A percentile compares a stretch with the other conserved stretches of the same genome.
Conservation (phyloP, 306 rosid genomes). For the Glycine tomentella region DNA sequence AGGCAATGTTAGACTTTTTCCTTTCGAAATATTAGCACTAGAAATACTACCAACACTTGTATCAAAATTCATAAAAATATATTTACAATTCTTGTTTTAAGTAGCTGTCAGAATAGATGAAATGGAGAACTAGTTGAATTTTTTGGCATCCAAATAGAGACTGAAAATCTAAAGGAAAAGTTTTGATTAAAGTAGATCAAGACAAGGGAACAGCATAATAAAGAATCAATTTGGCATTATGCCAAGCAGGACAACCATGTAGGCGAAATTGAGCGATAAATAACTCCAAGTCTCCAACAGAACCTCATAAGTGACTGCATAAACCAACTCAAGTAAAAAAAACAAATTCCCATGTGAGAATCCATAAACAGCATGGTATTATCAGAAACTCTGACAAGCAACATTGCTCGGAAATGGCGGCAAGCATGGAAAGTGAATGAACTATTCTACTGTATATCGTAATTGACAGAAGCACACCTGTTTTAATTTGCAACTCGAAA, state of each 20-base stretch:
- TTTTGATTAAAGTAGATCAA: background rate
- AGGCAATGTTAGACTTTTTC: background rate
- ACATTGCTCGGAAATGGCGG: background rate
- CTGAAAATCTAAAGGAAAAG: background rate
- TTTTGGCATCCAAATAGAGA: background rate
- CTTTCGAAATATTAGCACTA: background rate
- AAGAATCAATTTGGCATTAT: constrained; percentile 11
- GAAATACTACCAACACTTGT: background rate
- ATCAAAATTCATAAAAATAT: background rate
- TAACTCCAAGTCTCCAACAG: background rate
- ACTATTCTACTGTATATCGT: background rate
- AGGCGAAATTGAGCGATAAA: background rate
- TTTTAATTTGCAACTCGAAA: too few species aligned
- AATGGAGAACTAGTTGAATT: background rate
- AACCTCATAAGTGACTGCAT: too few species aligned
- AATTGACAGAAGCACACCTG: background rate
- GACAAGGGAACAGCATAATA: constrained; percentile 1
- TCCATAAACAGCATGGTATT: too few species aligned
- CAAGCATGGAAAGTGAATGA: background rate
- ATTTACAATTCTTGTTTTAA: background rate
- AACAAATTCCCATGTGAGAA: too few species aligned
- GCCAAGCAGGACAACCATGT: background rate
- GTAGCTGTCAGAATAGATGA: background rate
- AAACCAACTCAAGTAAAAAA: background rate
- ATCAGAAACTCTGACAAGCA: background rate